Percentiles rank a stretch among this genome's conserved stretches.
These are phyloP conservation scores for Ustilago xerochloae DNA, from an alignment of 1,284 basidiomycete species.

Conservation along the genomic window DNA sequence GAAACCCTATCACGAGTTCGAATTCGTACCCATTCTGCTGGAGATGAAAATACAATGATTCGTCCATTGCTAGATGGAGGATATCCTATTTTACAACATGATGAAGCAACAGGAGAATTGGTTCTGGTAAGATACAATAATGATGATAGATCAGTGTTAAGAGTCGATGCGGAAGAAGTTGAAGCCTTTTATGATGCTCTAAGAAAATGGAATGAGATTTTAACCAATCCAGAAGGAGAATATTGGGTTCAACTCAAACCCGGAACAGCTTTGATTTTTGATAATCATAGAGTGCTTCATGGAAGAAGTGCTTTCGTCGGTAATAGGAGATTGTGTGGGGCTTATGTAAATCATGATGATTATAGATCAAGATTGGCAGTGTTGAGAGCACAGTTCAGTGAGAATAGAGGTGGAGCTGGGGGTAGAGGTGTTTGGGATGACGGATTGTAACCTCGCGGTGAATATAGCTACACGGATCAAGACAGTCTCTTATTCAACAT, in stretches of 20 bases:
- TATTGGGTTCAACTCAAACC: conserved; percentile 89
- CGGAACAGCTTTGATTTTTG: conserved; percentile 85
- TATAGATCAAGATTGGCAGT: conserved; percentile 54
- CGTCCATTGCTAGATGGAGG: conserved; percentile 52
- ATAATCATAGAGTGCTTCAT: conserved; percentile 94
- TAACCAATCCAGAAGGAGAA: conserved; percentile 84
- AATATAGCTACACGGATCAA: too few species aligned
- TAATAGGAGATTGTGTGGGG: conserved; percentile 90
- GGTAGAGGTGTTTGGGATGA: conserved; percentile 60
- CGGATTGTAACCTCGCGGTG: conserved; percentile 32
- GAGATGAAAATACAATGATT: conserved; percentile 59
- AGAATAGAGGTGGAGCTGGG: conserved; percentile 16
- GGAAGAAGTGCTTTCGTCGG: conserved; percentile 90
- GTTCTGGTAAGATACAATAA: conserved; percentile 92
- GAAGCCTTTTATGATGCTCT: conserved; percentile 81
- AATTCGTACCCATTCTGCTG: conserved; percentile 85
- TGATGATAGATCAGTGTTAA: conserved; percentile 76
- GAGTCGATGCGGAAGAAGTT: conserved; percentile 36
- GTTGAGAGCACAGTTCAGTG: conserved; percentile 34
- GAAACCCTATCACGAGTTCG: conserved; percentile 77
- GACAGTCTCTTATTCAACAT: too few species aligned
- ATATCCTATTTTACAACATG: conserved; percentile 70
- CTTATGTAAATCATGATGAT: conserved; percentile 73
- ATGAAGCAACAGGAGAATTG: conserved; percentile 74
- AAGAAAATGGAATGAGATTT: conserved; percentile 77